These are phyloP conservation scores for Alternaria arborescens DNA, from an alignment of 2,329 filamentous ascomycete species.

Conservation along the genomic window DNA sequence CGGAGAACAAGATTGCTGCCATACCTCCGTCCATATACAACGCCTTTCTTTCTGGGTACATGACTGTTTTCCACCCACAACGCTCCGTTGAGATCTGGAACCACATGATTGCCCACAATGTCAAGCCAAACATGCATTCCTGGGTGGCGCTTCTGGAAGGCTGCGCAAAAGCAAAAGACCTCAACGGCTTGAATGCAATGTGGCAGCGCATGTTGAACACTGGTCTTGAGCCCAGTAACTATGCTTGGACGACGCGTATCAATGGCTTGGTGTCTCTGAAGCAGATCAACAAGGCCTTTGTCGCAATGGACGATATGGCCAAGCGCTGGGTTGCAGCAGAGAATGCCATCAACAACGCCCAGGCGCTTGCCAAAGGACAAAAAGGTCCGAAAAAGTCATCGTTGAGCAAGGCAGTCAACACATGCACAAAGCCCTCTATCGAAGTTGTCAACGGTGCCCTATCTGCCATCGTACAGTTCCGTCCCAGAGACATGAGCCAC, in stretches of 20 bases:
- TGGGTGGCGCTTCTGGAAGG: conserved; percentile 80
- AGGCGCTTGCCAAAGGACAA: conserved; percentile 13
- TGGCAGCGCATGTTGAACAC: conserved; percentile 71
- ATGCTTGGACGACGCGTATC: conserved; percentile 76
- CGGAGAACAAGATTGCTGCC: conserved; percentile 10
- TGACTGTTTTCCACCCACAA: conserved; percentile 54
- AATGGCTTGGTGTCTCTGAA: conserved; percentile 69
- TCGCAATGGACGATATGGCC: conserved; percentile 72
- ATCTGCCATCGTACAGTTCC: conserved; percentile 63
- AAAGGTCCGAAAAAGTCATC: conserved; percentile 21
- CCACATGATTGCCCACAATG: conserved; percentile 61
- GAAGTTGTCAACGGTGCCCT: conserved; percentile 75
- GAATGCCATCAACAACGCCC: conserved; percentile 19
- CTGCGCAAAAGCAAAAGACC: conserved; percentile 68
- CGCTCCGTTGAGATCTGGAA: conserved; percentile 66
- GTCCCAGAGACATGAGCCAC: conserved; percentile 48
- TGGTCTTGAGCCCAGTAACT: conserved; percentile 67
- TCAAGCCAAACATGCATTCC: conserved; percentile 69
- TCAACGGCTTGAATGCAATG: conserved; percentile 68
- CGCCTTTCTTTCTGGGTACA: conserved; percentile 58
- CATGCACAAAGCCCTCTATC: conserved; percentile 67
- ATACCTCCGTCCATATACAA: conserved; percentile 52
- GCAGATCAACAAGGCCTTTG: conserved; percentile 65
- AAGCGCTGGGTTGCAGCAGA: conserved; percentile 62
- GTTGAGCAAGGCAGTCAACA: conserved; percentile 41